Evolutionary conservation across 768 basidiomycete genomes (phyloP), one percentile per base, ranked within the genome.

Genomic region (Galerina sulciceps): DNA sequence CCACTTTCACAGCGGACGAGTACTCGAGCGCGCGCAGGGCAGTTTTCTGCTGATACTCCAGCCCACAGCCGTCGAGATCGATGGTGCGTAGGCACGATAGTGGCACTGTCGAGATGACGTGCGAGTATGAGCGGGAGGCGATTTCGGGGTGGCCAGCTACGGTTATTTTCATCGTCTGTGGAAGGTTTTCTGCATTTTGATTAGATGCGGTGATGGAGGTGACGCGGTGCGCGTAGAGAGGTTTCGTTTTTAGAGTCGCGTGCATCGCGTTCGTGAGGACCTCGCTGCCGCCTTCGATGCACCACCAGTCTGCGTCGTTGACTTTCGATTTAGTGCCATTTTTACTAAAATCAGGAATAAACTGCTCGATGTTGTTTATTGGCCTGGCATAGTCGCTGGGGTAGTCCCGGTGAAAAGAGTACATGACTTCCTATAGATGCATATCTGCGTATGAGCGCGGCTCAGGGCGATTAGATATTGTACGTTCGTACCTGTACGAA

Each of bases 201-300:
- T n/a, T 8, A 5, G 26, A 2, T 31, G 26, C 2, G 8, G 18
- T 1, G 18, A 63, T 38, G 14, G 55, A 43, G 20, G 59, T 60
- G 2, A 64, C 62, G 14, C 53, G 62, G 34, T 49, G 38, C 4
- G 42, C 31, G 40, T 64, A 58, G 22, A 47, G 17, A 5, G 62
- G 62, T 36, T 49, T 23, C 10, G 20, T 47, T 5, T 14, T 13
- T 47, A 58, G 44, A 5, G 5, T 13, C 14, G 31, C 18, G 31
- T 54, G 43, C 59, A 64, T 58, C 2, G 35, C 56, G 26, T 48
- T 42, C 20, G 45, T 55, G 18, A 60, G 55, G 8, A 37, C 45
- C 17, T 52, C 42, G 46, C 46, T 55, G 35, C 63, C 56, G 17
- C 63, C 63, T 58, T 64, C 62, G 47, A 64, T 55, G 59, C 62